Percentiles rank a stretch among this genome's conserved stretches.
Evolutionary conservation across 768 basidiomycete species (phyloP).

Genomic region (Galerina marginata): DNA sequence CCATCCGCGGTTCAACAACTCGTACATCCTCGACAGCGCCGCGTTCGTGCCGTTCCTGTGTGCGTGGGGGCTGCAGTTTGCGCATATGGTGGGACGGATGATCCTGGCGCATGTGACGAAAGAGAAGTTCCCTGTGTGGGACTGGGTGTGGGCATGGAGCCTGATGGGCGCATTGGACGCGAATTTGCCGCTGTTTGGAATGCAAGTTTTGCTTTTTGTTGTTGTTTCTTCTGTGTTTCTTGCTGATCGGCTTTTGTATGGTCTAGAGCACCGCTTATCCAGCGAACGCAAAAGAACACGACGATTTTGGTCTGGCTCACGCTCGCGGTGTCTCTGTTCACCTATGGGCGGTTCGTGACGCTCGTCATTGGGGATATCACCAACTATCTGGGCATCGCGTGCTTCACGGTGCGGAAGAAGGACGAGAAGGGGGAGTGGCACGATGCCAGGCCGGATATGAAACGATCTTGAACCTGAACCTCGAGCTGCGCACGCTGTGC

Average conservation of each 20-base stretch:
- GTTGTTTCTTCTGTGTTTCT: not conserved
- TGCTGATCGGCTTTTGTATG: not conserved
- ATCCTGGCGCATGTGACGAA: conserved; percentile 93
- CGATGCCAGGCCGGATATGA: conserved; percentile 18
- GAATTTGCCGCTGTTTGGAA: conserved; percentile 72
- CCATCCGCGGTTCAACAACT: conserved; percentile 62
- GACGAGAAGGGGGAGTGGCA: conserved; percentile 71
- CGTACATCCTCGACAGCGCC: conserved; percentile 75
- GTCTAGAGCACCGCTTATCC: conserved; percentile 70
- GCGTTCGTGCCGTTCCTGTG: conserved; percentile 88
- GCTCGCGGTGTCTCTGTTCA: conserved; percentile 66
- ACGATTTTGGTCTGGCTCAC: conserved; percentile 77
- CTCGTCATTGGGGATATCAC: conserved; percentile 90
- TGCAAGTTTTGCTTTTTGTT: conserved; percentile 49
- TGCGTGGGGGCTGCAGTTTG: conserved; percentile 92
- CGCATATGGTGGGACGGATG: conserved; percentile 89
- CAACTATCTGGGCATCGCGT: conserved; percentile 91
- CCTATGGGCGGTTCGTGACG: conserved; percentile 79
- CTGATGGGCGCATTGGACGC: conserved; percentile 81
- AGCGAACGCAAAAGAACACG: conserved; percentile 55
- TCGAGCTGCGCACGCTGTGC: too few species aligned
- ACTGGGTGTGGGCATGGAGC: conserved; percentile 87
- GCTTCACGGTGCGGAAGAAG: conserved; percentile 90
- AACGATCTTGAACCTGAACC: not conserved
- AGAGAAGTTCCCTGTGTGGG: conserved; percentile 83